A percentile compares a stretch with the other conserved stretches of the same genome.
Evolutionary conservation across 202 grass and related monocot genomes (phyloP).

Genomic region (Brachypodium distachyon): DNA sequence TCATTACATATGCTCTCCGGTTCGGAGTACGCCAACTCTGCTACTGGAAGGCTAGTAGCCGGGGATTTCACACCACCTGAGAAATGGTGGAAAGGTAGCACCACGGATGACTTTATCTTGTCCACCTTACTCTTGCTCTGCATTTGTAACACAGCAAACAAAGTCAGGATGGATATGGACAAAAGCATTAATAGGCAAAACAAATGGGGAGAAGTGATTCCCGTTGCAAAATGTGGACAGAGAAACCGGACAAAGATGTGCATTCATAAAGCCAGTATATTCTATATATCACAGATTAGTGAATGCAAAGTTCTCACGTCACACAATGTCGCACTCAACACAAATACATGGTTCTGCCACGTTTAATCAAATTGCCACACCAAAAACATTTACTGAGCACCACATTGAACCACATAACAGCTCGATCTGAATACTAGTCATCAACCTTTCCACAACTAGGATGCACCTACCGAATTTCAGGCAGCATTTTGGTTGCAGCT

Average conservation of each 20-base stretch:
- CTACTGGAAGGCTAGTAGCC: neutral
- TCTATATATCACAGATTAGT: neutral
- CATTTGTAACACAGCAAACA: conserved; percentile 3
- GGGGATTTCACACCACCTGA: conserved; percentile 23
- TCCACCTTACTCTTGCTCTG: conserved; percentile 66
- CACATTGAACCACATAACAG: neutral
- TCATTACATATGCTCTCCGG: conserved; percentile 29
- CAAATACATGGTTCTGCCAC: neutral
- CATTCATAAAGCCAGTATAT: conserved; percentile 6
- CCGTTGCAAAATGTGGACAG: neutral
- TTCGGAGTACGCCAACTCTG: conserved; percentile 9
- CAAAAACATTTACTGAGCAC: neutral
- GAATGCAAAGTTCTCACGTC: neutral
- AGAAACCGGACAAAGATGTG: conserved; percentile 7
- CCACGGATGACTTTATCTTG: conserved; percentile 55
- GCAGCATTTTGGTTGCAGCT: neutral
- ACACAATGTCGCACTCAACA: neutral
- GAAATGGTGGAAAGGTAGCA: conserved; percentile 76
- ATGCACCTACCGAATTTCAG: neutral
- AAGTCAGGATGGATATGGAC: neutral
- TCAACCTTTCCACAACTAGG: neutral
- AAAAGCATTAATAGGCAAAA: conserved; percentile 8
- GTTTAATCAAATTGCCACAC: too few species aligned
- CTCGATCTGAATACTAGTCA: neutral
- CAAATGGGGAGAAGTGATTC: neutral